Evolutionary conservation across 2,329 filamentous ascomycete genomes (phyloP).

Genomic region (Fusarium bulbicola): DNA sequence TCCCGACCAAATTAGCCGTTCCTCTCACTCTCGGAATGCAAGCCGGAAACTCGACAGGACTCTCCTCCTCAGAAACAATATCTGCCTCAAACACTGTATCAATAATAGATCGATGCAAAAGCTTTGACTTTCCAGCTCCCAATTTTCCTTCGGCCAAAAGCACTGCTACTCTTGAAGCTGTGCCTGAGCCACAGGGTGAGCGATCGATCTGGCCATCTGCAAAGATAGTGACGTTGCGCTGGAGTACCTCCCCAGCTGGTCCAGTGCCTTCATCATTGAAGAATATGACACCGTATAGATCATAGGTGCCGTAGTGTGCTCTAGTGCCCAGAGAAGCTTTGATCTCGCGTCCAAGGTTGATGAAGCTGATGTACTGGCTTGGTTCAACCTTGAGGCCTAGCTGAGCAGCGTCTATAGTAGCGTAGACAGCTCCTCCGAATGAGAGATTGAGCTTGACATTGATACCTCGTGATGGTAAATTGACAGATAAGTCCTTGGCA

Average conservation of each 20-base stretch:
- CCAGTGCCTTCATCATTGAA: slow-evolving; percentile 6
- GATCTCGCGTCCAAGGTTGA: slow-evolving; percentile 30
- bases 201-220: slow-evolving; percentile 42
- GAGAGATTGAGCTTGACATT: not conserved
- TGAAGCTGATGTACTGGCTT: slow-evolving; percentile 7
- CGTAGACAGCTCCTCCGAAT: slow-evolving; percentile 30
- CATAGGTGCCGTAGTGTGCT: slow-evolving; percentile 11
- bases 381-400: slow-evolving; percentile 21
- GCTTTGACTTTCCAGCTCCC: not conserved
- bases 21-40: slow-evolving; percentile 32
- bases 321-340: slow-evolving; percentile 11
- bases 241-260: not conserved
- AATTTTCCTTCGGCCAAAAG: slow-evolving; percentile 5
- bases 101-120: slow-evolving; percentile 25
- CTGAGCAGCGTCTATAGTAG: slow-evolving; percentile 12
- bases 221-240: slow-evolving; percentile 39
- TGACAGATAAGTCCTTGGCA: not conserved
- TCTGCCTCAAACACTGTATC: slow-evolving; percentile 18
- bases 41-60: slow-evolving; percentile 22
- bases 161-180: slow-evolving; percentile 31
- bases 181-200: slow-evolving; percentile 41
- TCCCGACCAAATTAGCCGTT: slow-evolving; percentile 14
- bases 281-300: slow-evolving; percentile 28
- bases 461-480: not conserved
- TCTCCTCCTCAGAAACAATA: slow-evolving; percentile 13